Evolutionary conservation across 768 basidiomycete genomes (phyloP).

Genomic region (Macrocybe gigantea): DNA sequence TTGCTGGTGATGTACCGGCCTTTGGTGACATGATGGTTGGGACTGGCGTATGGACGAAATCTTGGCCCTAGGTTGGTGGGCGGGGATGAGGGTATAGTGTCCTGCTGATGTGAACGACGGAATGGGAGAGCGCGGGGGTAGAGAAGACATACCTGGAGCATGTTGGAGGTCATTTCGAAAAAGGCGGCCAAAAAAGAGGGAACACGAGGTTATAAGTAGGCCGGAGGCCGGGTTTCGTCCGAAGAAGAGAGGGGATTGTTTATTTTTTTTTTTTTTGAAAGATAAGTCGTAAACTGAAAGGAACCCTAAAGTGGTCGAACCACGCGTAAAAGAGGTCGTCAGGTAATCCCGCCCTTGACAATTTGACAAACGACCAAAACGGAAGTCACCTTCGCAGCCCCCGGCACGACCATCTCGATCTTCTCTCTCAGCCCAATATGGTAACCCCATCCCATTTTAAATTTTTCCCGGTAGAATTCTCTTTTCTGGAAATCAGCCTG

Average conservation of each 20-base stretch:
- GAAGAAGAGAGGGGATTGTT: conserved; percentile 1
- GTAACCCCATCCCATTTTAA: conserved; percentile 17
- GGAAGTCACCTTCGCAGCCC: conserved; percentile 12
- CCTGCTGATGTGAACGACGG: conserved; percentile 20
- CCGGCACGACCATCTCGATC: not conserved
- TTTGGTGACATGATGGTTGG: conserved; percentile 77
- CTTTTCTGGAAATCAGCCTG: too few relatives aligned
- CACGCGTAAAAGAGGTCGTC: conserved; percentile 38
- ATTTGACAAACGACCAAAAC: conserved; percentile 10
- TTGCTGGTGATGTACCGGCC: conserved; percentile 88
- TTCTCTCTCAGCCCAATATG: too few relatives aligned
- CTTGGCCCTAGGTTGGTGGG: conserved; percentile 30
- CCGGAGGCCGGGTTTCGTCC: conserved; percentile 10
- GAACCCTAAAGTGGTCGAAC: conserved; percentile 34
- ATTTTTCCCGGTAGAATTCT: conserved; percentile 24
- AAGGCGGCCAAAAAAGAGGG: conserved; percentile 8
- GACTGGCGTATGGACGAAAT: conserved; percentile 67
- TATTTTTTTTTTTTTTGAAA: conserved; percentile 3
- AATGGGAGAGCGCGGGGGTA: conserved; percentile 6
- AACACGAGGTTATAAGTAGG: conserved; percentile 13
- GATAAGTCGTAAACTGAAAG: not conserved
- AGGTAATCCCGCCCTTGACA: conserved; percentile 24
- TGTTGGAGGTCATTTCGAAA: conserved; percentile 33
- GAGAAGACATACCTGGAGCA: conserved; percentile 34
- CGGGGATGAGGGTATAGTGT: conserved; percentile 35